Conservation (phyloP, 2,329 filamentous ascomycete genomes). For the Phyllosticta citribraziliensis region DNA sequence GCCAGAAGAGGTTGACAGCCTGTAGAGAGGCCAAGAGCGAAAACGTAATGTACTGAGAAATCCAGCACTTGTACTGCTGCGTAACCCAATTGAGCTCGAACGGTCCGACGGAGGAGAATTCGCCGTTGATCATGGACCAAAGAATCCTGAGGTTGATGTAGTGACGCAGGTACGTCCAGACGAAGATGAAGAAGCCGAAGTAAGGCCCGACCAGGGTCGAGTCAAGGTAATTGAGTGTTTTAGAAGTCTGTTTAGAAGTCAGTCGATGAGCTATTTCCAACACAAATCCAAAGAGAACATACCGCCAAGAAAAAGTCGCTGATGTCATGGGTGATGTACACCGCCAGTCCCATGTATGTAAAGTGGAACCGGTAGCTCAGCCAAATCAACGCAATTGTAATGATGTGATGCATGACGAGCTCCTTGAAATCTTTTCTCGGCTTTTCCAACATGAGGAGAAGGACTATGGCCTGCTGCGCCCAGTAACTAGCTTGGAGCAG, state of each 20-base stretch:
- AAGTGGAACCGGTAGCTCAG: conserved; percentile 94
- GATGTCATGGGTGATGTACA: conserved; percentile 92
- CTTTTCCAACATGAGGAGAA: conserved; percentile 81
- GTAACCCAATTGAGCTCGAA: conserved; percentile 68
- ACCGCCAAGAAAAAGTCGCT: conserved; percentile 93
- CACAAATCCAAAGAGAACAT: conserved; percentile 30
- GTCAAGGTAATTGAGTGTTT: conserved; percentile 85
- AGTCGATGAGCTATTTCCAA: background rate
- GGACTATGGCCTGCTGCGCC: conserved; percentile 85
- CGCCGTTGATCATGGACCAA: conserved; percentile 57
- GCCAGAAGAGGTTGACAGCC: conserved; percentile 71
- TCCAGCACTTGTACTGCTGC: conserved; percentile 65
- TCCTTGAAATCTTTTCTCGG: conserved; percentile 92
- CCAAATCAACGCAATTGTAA: conserved; percentile 73
- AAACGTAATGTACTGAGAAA: conserved; percentile 60
- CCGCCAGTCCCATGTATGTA: conserved; percentile 84
- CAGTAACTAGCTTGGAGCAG: conserved; percentile 91
- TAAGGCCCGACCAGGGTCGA: conserved; percentile 69
- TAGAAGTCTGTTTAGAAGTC: conserved; percentile 58
- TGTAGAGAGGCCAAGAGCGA: conserved; percentile 57
- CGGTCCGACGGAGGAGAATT: conserved; percentile 65
- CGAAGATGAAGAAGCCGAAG: conserved; percentile 69
- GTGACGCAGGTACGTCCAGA: conserved; percentile 85
- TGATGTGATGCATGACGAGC: conserved; percentile 82
- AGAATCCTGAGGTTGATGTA: conserved; percentile 72